phyloP scores from a whole-genome alignment of 768 basidiomycete species.

The Tephrocybe sp. region DNA sequence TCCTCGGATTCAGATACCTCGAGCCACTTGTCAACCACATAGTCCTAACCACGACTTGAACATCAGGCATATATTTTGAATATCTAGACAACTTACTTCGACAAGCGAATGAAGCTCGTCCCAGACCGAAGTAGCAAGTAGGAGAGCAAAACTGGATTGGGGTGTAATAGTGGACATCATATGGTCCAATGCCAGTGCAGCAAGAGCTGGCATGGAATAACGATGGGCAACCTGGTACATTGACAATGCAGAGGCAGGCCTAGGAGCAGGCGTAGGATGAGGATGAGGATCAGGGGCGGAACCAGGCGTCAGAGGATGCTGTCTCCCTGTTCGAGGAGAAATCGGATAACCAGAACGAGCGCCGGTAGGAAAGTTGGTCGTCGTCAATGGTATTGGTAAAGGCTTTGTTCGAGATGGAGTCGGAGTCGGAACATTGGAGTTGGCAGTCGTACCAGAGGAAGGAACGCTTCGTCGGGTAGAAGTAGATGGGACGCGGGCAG shows the following conservation, averaged over 20 bases:
- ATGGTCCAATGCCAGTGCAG: constrained; percentile 68
- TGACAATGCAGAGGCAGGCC: constrained; percentile 69
- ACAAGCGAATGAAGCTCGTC: constrained; percentile 61
- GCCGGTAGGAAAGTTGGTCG: constrained; percentile 31
- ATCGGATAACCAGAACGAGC: constrained; percentile 41
- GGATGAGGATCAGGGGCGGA: constrained; percentile 64
- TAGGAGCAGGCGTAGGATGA: constrained; percentile 63
- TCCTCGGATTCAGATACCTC: constrained; percentile 62
- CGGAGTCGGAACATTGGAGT: constrained; percentile 21
- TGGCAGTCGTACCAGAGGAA: constrained; percentile 11
- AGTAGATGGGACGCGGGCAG: constrained; percentile 12
- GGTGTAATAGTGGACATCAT: constrained; percentile 71
- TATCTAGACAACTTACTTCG: constrained; percentile 42
- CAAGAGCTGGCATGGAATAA: constrained; percentile 66
- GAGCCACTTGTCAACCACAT: constrained; percentile 76
- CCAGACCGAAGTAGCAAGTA: constrained; percentile 70
- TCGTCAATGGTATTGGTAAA: constrained; percentile 37
- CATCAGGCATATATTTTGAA: constrained; percentile 13
- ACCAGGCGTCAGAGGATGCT: constrained; percentile 28
- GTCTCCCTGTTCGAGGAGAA: constrained; percentile 46
- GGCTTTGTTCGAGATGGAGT: constrained; percentile 37
- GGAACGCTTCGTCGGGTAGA: constrained; percentile 25
- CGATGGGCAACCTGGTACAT: constrained; percentile 80
- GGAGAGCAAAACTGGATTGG: constrained; percentile 62
- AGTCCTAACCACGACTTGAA: constrained; percentile 49